phyloP scores from a whole-genome alignment of 805 yeast genomes.

The Lipomyces kockii region DNA sequence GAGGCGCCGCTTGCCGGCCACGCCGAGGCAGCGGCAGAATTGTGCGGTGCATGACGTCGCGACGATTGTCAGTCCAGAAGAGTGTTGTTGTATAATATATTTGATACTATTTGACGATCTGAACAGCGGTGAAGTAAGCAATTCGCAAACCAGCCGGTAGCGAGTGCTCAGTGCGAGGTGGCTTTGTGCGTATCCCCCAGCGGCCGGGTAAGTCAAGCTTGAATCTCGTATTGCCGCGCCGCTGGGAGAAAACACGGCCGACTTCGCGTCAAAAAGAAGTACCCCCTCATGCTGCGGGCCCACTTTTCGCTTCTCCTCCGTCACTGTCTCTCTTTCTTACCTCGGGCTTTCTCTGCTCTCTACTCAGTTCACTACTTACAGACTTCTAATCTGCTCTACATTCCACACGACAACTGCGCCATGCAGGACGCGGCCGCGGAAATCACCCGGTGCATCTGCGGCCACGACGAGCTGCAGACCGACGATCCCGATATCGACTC shows the following conservation, averaged over 20 bases:
- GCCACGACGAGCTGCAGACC: conserved; percentile 53
- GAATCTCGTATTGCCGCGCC: not conserved
- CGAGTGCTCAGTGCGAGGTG: not conserved
- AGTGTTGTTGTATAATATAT: not conserved
- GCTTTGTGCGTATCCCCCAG: not conserved
- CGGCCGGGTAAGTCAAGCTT: not conserved
- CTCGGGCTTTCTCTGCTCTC: not conserved
- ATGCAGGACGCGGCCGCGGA: conserved; percentile 45
- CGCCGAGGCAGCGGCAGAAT: conserved; percentile 32
- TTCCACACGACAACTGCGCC: not conserved
- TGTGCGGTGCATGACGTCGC: conserved; percentile 18
- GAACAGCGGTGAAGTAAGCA: not conserved
- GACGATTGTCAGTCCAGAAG: not conserved
- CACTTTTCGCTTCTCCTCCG: not conserved
- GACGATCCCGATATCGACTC: conserved; percentile 70
- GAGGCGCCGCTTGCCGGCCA: conserved; percentile 13
- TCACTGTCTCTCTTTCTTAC: not conserved
- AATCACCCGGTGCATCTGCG: conserved; percentile 61
- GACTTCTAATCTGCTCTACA: not conserved
- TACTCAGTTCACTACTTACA: not conserved
- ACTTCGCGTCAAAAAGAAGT: not conserved
- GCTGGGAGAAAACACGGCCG: not conserved
- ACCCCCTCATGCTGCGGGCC: not conserved
- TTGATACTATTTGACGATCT: not conserved
- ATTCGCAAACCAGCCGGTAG: not conserved